Base-by-base conservation (phyloP, 352 stramenopile genomes). In the Halophytophthora batemanensis region DNA sequence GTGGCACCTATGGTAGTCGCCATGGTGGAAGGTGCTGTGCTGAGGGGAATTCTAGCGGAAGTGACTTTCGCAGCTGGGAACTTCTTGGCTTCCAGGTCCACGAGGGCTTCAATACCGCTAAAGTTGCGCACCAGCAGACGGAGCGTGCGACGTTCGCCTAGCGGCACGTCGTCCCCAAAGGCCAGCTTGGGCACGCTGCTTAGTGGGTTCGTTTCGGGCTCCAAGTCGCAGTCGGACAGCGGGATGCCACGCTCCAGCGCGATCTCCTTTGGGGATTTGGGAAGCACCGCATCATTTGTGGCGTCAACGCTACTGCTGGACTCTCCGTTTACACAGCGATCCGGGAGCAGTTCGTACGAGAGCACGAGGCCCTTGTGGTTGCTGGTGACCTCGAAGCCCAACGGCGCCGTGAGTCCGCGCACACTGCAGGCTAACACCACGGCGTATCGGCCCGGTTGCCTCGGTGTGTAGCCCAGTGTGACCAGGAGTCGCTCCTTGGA, bases 291-390 rank as follows among this genome's bases (percentile, higher is more conserved):
- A 18, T 3, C 14, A 10, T 43, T 51, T 0, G 41, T 34, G 25
- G 25, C 4, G 25, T 31, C 25, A 31, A 31, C 25, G 8, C 25
- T 31, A 8, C 25, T 8, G 8, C 4, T 31, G 25, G 25, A 31
- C 4, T 31, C 25, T 8, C 4, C 25, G 13, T 60, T 33, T 10
- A 22, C 29, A 1, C 29, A 15, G 18, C 21, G 43, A 45, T 37
- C 17, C 22, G 58, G 53, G 21, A 84, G 40, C 6, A 90, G 59
- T 33, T 89, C 78, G 47, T 93, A 93, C n/a, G 77, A 77, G 8
- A 93, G 61, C 43, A 90, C 72, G 23, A 93, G 69, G 6, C 82
- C 82, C 33, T 88, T 87, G 54, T 93, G 82, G 25, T 68, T 79
- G 15, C 80, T 82, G 6, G 39, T 58, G 33, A 90, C 40, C 31